phyloP scores from a whole-genome alignment of 1,284 basidiomycete species.

The Leccinum huronense region DNA sequence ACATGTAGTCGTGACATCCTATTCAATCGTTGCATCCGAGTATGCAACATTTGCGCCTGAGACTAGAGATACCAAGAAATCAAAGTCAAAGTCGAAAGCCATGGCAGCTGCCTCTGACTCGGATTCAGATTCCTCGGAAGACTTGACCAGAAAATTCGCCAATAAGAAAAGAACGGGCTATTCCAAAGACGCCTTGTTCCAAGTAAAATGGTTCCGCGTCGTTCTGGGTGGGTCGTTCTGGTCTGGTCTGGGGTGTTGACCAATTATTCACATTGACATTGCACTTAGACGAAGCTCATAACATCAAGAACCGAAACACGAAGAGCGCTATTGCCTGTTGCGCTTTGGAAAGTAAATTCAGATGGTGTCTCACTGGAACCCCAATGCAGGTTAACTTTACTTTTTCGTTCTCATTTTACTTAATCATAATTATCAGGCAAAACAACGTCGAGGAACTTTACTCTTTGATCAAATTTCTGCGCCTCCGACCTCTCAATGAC shows the following conservation, averaged over 20 bases:
- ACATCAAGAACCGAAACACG: conserved; percentile 91
- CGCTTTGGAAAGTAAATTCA: conserved; percentile 72
- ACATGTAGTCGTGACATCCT: conserved; percentile 85
- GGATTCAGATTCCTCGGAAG: conserved; percentile 42
- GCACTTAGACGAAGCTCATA: conserved; percentile 89
- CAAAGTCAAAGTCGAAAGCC: conserved; percentile 27
- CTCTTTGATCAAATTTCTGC: conserved; percentile 87
- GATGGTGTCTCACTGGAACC: conserved; percentile 91
- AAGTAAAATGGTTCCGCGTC: conserved; percentile 81
- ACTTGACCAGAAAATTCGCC: conserved; percentile 28
- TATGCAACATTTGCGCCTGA: conserved; percentile 49
- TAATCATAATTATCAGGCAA: conserved; percentile 45
- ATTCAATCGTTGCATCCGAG: conserved; percentile 77
- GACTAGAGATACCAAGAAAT: conserved; percentile 50
- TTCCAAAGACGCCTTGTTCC: conserved; percentile 71
- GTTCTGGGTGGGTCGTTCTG: conserved; percentile 63
- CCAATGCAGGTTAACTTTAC: conserved; percentile 67
- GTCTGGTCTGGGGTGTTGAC: not conserved
- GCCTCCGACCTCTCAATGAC: conserved; percentile 80
- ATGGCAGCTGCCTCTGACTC: conserved; percentile 36
- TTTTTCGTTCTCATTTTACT: conserved; percentile 1
- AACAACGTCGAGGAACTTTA: conserved; percentile 91
- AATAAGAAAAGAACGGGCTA: conserved; percentile 37
- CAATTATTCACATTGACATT: not conserved
- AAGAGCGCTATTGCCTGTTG: conserved; percentile 83